These are phyloP conservation scores for Mallotus japonicus DNA, from an alignment of 441 rosid genomes.

Conservation along the genomic window DNA sequence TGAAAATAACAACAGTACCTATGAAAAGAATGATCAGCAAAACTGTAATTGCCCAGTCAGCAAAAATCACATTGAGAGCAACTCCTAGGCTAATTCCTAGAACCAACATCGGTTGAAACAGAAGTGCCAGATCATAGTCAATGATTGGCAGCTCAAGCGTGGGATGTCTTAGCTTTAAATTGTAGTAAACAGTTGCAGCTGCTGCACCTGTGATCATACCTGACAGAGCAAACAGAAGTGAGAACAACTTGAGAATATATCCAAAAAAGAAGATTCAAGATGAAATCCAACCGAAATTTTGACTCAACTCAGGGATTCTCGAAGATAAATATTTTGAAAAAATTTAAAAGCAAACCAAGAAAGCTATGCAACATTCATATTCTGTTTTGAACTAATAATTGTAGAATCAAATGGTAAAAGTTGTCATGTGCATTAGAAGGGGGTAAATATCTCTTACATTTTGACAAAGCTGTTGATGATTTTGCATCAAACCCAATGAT, in stretches of 20 bases:
- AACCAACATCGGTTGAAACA: slow-evolving; percentile 65
- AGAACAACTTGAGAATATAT: background rate
- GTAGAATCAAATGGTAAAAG: background rate
- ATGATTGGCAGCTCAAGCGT: slow-evolving; percentile 53
- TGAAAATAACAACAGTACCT: slow-evolving; percentile 28
- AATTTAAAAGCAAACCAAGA: background rate
- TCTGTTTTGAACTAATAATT: background rate
- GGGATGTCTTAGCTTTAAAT: slow-evolving; percentile 58
- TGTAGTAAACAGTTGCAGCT: slow-evolving; percentile 53
- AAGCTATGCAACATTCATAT: background rate
- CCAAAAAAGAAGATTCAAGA: background rate
- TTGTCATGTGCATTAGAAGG: background rate
- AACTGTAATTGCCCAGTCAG: slow-evolving; percentile 63
- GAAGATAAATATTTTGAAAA: background rate
- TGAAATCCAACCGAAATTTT: background rate
- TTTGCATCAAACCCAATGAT: slow-evolving; percentile 64
- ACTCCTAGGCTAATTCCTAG: slow-evolving; percentile 66
- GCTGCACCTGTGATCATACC: slow-evolving; percentile 73
- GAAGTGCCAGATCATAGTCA: slow-evolving; percentile 62
- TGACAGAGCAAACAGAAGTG: slow-evolving; percentile 16
- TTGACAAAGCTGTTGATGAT: slow-evolving; percentile 60
- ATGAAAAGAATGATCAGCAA: slow-evolving; percentile 50
- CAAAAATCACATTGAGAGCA: slow-evolving; percentile 51
- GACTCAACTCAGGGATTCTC: background rate
- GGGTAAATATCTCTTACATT: slow-evolving; percentile 37